phyloP scores from a whole-genome alignment of 2,329 filamentous ascomycete genomes.

The Cladobotryum protrusum region DNA sequence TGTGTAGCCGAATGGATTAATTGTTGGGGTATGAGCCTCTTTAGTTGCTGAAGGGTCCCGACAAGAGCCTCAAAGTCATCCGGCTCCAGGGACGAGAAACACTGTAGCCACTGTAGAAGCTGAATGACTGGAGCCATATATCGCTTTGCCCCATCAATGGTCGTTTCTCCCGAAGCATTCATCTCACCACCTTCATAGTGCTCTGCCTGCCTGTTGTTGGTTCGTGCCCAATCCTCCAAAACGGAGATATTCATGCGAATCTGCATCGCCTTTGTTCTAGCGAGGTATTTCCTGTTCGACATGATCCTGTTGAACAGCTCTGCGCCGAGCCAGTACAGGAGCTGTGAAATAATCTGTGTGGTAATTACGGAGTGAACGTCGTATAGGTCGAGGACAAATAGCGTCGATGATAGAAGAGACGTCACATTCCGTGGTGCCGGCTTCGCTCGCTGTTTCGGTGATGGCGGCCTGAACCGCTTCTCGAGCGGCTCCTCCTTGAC shows the following conservation, averaged over 20 bases:
- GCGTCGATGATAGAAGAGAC: slow-evolving; percentile 85
- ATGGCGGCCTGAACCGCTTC: slow-evolving; percentile 86
- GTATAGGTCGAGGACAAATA: slow-evolving; percentile 97
- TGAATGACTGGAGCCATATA: slow-evolving; percentile 90
- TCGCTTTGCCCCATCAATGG: slow-evolving; percentile 72
- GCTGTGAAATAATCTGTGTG: slow-evolving; percentile 82
- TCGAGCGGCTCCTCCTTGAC: slow-evolving; percentile 85
- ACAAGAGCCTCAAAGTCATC: slow-evolving; percentile 87
- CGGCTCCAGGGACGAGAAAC: slow-evolving; percentile 80
- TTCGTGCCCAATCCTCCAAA: slow-evolving; percentile 90
- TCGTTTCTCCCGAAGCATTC: slow-evolving; percentile 77
- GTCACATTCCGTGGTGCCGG: slow-evolving; percentile 92
- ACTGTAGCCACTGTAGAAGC: slow-evolving; percentile 93
- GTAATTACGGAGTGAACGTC: slow-evolving; percentile 97
- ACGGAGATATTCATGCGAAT: slow-evolving; percentile 98
- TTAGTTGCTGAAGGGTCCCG: slow-evolving; percentile 82
- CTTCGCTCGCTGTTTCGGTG: slow-evolving; percentile 86
- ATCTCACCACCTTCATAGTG: slow-evolving; percentile 93
- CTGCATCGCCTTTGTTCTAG: slow-evolving; percentile 97
- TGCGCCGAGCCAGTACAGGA: slow-evolving; percentile 92
- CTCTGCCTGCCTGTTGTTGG: slow-evolving; percentile 89
- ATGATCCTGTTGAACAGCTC: slow-evolving; percentile 98
- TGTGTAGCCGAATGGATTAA: slow-evolving; percentile 87
- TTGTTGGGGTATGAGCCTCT: slow-evolving; percentile 77
- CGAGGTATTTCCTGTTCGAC: slow-evolving; percentile 90